Conservation (phyloP, 192 early-diverging fungal species). For the Pecoramyces ruminantium region DNA sequence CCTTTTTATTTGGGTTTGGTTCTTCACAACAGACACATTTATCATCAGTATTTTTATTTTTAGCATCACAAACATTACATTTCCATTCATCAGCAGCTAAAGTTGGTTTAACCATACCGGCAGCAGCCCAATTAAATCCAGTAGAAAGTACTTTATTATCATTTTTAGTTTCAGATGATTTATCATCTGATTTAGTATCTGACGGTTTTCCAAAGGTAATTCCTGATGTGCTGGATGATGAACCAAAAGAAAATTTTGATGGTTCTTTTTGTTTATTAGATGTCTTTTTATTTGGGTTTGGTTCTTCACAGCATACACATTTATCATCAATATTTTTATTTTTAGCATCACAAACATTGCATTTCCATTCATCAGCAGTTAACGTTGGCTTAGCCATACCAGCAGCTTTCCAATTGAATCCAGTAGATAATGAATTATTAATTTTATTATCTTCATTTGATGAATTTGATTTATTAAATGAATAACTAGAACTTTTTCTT, state of each 20-base stretch:
- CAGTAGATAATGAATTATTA: neutral
- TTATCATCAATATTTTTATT: neutral
- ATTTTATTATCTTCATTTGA: neutral
- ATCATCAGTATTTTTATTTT: neutral
- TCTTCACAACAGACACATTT: neutral
- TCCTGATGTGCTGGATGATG: neutral
- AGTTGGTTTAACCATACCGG: too few relatives aligned
- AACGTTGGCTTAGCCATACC: neutral
- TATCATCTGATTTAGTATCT: too few relatives aligned
- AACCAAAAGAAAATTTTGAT: neutral
- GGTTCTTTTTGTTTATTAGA: neutral
- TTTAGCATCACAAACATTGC: neutral
- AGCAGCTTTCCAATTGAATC: neutral
- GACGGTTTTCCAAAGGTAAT: neutral
- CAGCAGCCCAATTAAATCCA: too few relatives aligned
- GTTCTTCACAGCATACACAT: neutral
- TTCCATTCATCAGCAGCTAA: neutral
- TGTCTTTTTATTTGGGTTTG: neutral
- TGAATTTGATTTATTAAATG: neutral
- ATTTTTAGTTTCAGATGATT: too few relatives aligned
- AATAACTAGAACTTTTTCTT: neutral
- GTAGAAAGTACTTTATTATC: too few relatives aligned
- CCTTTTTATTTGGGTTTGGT: neutral
- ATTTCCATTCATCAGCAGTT: neutral
- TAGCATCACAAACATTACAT: neutral